Percentiles rank a stretch among this genome's conserved stretches.
phyloP scores from a whole-genome alignment of 2,329 filamentous ascomycete genomes.

The Clonostachys chloroleuca region DNA sequence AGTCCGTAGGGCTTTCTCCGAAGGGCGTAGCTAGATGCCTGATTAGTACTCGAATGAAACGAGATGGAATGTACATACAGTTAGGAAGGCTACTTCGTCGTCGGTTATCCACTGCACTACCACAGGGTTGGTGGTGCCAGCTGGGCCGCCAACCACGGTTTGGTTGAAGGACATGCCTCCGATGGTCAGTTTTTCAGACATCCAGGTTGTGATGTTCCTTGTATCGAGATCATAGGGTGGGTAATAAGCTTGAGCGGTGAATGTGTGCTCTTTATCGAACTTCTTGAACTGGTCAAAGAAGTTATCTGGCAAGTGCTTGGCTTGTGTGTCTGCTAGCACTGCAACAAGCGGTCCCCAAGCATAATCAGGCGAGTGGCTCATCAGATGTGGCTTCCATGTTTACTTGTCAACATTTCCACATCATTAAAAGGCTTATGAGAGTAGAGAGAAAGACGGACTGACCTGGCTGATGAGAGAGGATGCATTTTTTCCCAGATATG shows the following conservation, averaged over 20 bases:
- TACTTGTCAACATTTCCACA: background rate
- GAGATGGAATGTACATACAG: constrained; percentile 9
- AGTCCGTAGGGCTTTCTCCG: constrained; percentile 30
- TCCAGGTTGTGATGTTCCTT: constrained; percentile 55
- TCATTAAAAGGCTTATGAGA: background rate
- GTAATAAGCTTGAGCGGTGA: constrained; percentile 46
- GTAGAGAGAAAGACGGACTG: background rate
- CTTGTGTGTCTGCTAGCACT: constrained; percentile 44
- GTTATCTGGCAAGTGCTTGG: constrained; percentile 34
- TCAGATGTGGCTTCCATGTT: constrained; percentile 33
- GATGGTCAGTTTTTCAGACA: constrained; percentile 52
- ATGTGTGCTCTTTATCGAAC: constrained; percentile 50
- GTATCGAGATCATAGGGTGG: constrained; percentile 52
- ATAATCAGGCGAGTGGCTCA: constrained; percentile 56
- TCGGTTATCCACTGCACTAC: constrained; percentile 54
- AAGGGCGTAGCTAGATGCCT: constrained; percentile 23
- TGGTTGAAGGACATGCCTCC: constrained; percentile 55
- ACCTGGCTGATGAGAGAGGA: constrained; percentile 26
- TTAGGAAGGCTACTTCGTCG: constrained; percentile 20
- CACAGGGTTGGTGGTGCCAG: constrained; percentile 51
- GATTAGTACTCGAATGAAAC: background rate
- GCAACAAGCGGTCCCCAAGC: constrained; percentile 53
- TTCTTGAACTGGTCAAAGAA: constrained; percentile 32
- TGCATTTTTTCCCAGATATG: constrained; percentile 43
- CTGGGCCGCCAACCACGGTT: constrained; percentile 49